Evolutionary conservation across 2,329 filamentous ascomycete genomes (phyloP), one percentile per base, ranked within the genome.

Genomic region (Paramyrothecium sp.): DNA sequence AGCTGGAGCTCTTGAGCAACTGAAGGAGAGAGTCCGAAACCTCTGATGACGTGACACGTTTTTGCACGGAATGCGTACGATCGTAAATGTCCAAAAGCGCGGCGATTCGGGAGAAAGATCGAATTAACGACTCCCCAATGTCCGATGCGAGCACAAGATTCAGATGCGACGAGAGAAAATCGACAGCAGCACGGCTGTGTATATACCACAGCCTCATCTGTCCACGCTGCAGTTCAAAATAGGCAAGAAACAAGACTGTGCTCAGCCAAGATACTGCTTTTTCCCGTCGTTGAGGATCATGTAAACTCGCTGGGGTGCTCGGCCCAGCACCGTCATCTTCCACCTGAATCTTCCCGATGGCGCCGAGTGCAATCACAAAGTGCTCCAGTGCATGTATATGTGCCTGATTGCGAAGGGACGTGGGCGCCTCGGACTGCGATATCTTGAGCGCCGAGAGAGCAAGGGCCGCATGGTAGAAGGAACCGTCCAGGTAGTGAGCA

Each of bases 131-230:
- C 22, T 60, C 54, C 0, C 61, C 61, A 0, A 63, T 56, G 1
- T 44, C 38, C 23, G n/a, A 21, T 48, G 53, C 5, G 46, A 56
- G 3, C 41, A 55, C 46, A 55, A 53, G 1, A 54, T 58, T 30
- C n/a, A 11, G 54, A 7, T 26, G 62, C 47, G 3, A 54, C 26
- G 60, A 62, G 17, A 62, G 23, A 3, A 60, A 63, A 17, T 53
- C 51, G 7, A 61, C 61, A 3, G 61, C 61, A 17, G 61, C 61
- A 2, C 54, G 56, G 10, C 61, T 60, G 20, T 63, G 61, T 1
- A 63, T 57, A 17, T 56, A 63, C 61, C 61, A 63, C 11, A 63
- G 7, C 26, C 59, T 56, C 52, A 63, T 61, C 13, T 63, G 61
- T 1, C 56, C 59, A 13, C 61, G 44, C 1, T 54, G 57, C 1